Evolutionary conservation across 257 asterid genomes (phyloP).

Genomic region (Striga asiatica): DNA sequence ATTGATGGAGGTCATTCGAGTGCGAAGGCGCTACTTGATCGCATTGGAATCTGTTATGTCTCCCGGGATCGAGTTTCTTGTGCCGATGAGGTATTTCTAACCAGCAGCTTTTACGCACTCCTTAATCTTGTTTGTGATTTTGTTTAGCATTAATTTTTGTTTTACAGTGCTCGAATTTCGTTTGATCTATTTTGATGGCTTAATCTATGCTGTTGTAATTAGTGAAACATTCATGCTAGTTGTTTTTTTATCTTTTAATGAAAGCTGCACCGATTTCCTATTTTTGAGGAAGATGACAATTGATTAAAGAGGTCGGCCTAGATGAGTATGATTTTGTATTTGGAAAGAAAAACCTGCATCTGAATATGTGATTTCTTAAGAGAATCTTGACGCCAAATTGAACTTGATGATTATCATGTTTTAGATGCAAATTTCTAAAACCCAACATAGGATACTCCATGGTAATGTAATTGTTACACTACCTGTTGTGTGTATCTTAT

Average conservation of each 20-base stretch:
- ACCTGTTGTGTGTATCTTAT: neutral
- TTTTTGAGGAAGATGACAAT: neutral
- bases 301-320: neutral
- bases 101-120: neutral
- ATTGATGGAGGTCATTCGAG: conserved; percentile 24
- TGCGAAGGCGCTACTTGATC: conserved; percentile 54
- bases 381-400: neutral
- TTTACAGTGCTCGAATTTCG: too few relatives aligned
- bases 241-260: neutral
- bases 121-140: neutral
- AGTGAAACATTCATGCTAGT: neutral
- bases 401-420: neutral
- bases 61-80: conserved; percentile 38
- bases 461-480: neutral
- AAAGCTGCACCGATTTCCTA: neutral
- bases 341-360: neutral
- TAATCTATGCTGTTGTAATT: neutral
- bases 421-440: neutral
- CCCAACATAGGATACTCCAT: neutral
- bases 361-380: neutral
- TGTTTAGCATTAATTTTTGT: too few relatives aligned
- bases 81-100: conserved; percentile 1
- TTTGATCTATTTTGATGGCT: neutral
- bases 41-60: conserved; percentile 69
- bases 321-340: conserved; percentile 2